phyloP scores from a whole-genome alignment of 768 basidiomycete genomes.

The Lentinula guzmanii region DNA sequence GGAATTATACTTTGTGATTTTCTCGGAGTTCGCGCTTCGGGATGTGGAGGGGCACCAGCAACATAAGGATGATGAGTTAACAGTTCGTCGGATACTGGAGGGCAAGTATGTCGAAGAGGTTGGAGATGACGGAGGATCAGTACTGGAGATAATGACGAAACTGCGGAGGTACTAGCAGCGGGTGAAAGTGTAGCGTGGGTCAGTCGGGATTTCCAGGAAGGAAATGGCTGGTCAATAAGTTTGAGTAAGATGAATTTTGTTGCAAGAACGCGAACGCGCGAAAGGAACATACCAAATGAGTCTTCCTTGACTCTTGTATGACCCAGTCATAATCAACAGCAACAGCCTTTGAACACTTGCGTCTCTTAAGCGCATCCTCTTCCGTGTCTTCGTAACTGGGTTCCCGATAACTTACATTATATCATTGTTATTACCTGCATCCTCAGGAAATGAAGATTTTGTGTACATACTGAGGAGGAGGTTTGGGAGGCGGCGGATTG shows the following conservation, averaged over 20 bases:
- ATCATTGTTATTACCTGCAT: not conserved
- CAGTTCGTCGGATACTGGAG: not conserved
- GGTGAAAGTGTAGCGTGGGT: not conserved
- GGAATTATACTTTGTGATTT: not conserved
- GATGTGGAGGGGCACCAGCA: not conserved
- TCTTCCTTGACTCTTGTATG: not conserved
- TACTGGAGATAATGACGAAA: not conserved
- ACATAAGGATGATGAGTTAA: not conserved
- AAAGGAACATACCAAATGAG: not conserved
- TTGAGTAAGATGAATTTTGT: not conserved
- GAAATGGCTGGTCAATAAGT: not conserved
- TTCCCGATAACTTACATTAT: slow-evolving; percentile 1
- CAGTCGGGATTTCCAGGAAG: not conserved
- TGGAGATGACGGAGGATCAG: not conserved
- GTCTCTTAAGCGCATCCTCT: not conserved
- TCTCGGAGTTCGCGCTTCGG: not conserved
- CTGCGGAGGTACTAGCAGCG: not conserved
- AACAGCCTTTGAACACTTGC: not conserved
- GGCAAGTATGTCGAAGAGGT: not conserved
- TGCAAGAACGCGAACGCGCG: not conserved
- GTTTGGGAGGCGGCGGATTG: not conserved
- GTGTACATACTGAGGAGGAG: not conserved
- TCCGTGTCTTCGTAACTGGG: not conserved
- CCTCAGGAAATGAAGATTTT: not conserved
- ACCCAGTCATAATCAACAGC: slow-evolving; percentile 6